Conservation (phyloP, 345 rosid genomes). For the Pelargonium nanum region DNA sequence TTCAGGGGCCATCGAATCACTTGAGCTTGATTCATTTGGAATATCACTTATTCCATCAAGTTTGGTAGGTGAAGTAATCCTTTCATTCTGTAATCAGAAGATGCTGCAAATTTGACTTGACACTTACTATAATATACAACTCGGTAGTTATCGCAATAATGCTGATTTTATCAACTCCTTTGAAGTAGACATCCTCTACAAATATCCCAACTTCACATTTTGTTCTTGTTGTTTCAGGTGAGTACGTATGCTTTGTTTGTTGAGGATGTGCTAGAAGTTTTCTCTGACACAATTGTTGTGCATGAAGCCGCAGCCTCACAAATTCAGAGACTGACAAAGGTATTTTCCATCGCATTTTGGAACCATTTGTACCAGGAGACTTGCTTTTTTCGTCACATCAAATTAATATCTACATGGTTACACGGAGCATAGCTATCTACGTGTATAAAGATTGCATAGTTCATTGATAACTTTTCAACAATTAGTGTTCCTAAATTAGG, state of each 20-base stretch:
- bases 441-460: background rate
- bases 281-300: constrained; percentile 56
- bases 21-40: constrained; percentile 86
- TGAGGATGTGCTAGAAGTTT: constrained; percentile 68
- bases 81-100: constrained; percentile 2
- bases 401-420: background rate
- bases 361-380: background rate
- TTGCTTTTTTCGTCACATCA: background rate
- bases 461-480: no score
- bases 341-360: constrained; percentile 11
- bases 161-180: background rate
- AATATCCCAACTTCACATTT: background rate
- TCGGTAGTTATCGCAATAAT: background rate
- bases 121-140: background rate
- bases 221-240: constrained; percentile 37
- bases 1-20: constrained; percentile 68
- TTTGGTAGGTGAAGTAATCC: constrained; percentile 41
- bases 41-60: constrained; percentile 79
- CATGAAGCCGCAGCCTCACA: constrained; percentile 62
- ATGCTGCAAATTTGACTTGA: background rate
- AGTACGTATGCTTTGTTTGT: constrained; percentile 68
- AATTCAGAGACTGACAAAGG: constrained; percentile 78
- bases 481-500: no score
- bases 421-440: background rate
- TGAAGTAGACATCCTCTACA: background rate